These are phyloP conservation scores for Phyllostachys edulis DNA, from an alignment of 176 grass and related monocot genomes.

Conservation along the genomic window DNA sequence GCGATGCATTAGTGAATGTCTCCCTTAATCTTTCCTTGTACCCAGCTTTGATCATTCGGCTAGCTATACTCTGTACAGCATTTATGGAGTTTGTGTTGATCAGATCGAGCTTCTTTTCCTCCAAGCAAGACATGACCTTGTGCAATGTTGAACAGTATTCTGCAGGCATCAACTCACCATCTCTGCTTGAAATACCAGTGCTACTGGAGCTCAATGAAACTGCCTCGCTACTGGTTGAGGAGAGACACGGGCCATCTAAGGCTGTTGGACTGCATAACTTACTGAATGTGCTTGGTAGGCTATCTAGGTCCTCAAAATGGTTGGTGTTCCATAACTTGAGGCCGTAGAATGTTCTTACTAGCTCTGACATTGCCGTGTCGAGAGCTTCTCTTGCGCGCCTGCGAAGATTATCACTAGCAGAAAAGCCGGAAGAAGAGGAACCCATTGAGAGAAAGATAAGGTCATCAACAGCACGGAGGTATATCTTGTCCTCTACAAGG, in stretches of 20 bases:
- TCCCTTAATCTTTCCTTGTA: background rate
- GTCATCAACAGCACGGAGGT: constrained; percentile 13
- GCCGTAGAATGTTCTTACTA: constrained; percentile 15
- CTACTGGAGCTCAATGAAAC: background rate
- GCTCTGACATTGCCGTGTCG: constrained; percentile 17
- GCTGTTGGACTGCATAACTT: background rate
- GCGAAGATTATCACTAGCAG: background rate
- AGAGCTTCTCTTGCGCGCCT: constrained; percentile 4
- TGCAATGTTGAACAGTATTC: background rate
- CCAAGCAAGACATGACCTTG: constrained; percentile 14
- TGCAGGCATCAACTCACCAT: constrained; percentile 18
- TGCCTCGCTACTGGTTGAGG: constrained; percentile 18
- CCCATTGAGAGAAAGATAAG: background rate
- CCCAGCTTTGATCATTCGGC: constrained; percentile 27
- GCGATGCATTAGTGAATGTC: constrained; percentile 12
- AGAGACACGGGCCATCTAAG: constrained; percentile 1
- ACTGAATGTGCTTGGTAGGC: background rate
- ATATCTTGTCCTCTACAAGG: background rate
- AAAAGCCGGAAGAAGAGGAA: background rate
- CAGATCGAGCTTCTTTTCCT: constrained; percentile 20
- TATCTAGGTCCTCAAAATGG: constrained; percentile 23
- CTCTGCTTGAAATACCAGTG: constrained; percentile 3
- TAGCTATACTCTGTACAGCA: background rate
- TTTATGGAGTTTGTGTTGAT: background rate
- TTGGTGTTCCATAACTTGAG: constrained; percentile 27